Conservation (phyloP, 768 basidiomycete genomes). For the Psilocybe subaeruginosa region DNA sequence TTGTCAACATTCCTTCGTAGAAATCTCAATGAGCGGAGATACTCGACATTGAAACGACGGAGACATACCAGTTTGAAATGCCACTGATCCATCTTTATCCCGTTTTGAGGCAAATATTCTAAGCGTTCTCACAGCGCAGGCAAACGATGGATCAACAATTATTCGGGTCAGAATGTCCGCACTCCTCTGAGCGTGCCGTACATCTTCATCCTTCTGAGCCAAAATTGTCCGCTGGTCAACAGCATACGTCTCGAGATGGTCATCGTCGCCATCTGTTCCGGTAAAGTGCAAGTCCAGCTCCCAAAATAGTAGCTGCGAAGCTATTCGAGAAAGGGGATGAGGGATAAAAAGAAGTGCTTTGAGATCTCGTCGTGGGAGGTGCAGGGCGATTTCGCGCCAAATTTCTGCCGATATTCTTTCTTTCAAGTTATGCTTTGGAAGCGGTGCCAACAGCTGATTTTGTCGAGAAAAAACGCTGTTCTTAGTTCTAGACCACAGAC, state of each 20-base stretch:
- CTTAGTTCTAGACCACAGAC: slow-evolving; percentile 2
- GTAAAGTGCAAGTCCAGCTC: slow-evolving; percentile 68
- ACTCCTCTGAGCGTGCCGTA: slow-evolving; percentile 61
- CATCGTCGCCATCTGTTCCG: slow-evolving; percentile 26
- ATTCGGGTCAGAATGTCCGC: slow-evolving; percentile 74
- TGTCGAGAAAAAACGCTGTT: neutral
- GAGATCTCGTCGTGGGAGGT: slow-evolving; percentile 65
- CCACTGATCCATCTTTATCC: slow-evolving; percentile 51
- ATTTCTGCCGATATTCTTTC: slow-evolving; percentile 69
- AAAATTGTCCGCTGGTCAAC: slow-evolving; percentile 21
- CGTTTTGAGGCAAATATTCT: slow-evolving; percentile 58
- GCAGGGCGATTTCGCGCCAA: slow-evolving; percentile 70
- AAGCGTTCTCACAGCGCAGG: slow-evolving; percentile 57
- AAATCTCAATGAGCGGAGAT: neutral
- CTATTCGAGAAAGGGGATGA: slow-evolving; percentile 67
- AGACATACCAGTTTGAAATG: slow-evolving; percentile 63
- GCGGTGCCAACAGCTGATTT: slow-evolving; percentile 39
- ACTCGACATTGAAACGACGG: neutral
- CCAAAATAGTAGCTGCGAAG: slow-evolving; percentile 67
- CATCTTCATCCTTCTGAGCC: slow-evolving; percentile 39
- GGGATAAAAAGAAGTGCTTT: slow-evolving; percentile 67
- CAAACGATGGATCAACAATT: slow-evolving; percentile 62
- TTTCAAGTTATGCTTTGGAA: slow-evolving; percentile 40
- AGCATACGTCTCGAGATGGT: slow-evolving; percentile 16
- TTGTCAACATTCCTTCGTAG: slow-evolving; percentile 63